Evolutionary conservation across 352 stramenopile genomes (phyloP).

Genomic region (Pythium apleroticum): DNA sequence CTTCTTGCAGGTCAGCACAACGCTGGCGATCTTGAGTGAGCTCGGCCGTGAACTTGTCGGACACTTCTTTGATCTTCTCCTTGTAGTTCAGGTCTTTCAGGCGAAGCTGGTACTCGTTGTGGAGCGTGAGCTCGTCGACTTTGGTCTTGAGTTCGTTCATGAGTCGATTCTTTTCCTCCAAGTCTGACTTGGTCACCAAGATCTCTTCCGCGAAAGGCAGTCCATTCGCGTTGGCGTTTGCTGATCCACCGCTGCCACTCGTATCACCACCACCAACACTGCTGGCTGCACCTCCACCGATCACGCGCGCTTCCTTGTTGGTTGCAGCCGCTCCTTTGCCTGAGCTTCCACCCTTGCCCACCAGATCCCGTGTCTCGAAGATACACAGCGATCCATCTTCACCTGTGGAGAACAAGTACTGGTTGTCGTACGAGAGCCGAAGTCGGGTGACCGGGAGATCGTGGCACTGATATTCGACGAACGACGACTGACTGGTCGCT

Average conservation of each 20-base stretch:
- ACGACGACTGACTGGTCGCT: constrained; percentile 30
- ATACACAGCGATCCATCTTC: constrained; percentile 91
- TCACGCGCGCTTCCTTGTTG: constrained; percentile 25
- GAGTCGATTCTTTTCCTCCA: constrained; percentile 91
- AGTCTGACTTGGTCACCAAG: constrained; percentile 91
- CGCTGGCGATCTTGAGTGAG: constrained; percentile 92
- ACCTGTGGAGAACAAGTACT: constrained; percentile 91
- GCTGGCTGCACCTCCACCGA: constrained; percentile 30
- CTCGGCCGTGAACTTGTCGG: constrained; percentile 92
- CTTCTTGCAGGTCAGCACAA: constrained; percentile 86
- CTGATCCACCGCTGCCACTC: constrained; percentile 29
- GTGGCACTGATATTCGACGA: constrained; percentile 76
- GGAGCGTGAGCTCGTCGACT: constrained; percentile 92
- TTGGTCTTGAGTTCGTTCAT: constrained; percentile 95
- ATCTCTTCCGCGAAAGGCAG: constrained; percentile 91
- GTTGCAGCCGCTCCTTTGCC: constrained; percentile 28
- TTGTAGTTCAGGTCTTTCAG: constrained; percentile 96
- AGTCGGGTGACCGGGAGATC: constrained; percentile 74
- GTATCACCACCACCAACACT: constrained; percentile 28
- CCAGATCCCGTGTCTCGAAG: constrained; percentile 82
- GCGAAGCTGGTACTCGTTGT: constrained; percentile 95
- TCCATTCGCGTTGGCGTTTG: constrained; percentile 51
- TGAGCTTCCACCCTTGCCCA: constrained; percentile 36
- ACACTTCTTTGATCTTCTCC: constrained; percentile 95
- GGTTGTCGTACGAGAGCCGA: constrained; percentile 86